Base-by-base conservation (phyloP, 2,329 filamentous ascomycete species). In the Nemania diffusa region DNA sequence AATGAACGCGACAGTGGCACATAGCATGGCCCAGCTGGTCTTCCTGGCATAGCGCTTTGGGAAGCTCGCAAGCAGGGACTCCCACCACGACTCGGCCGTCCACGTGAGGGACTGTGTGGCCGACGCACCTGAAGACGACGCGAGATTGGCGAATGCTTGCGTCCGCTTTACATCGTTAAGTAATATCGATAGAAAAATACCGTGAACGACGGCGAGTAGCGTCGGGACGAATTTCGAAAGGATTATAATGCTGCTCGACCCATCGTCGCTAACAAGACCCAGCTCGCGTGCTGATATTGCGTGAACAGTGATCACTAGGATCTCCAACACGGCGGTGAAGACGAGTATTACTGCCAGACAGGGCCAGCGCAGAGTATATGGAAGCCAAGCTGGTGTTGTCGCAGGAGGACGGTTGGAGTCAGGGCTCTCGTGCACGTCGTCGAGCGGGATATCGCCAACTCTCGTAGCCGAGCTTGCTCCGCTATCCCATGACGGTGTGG, bases 151-250 rank as follows among this genome's bases (percentile, higher is more conserved):
- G 29, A 69, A 69, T 40, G 66, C 20, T 24, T 71, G 57, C 11
- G 69, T 71, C 20, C 67, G 66, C 32, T 63, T 65, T 24, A 71
- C 57, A 37, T 71, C 69, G 32, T 71, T 62, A 1, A 71, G 62
- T 1, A 69, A 40, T 51, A 71, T 69, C 15, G 66, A 65, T 59
- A 64, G 53, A n/a, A 69, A 40, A 34, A 71, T 62, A 24, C 65
- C 67, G 17, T 69, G 57, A 22, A 65, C 55, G 20, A 71, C 69
- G 26, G 67, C 69, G 7, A 71, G 56, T 17, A 63, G 48, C 9
- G 69, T 71, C 26, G 67, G 69, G n/a, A 69, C 51, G 17, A 69
- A 69, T 46, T 56, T 69, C 6, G 69, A 71, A 44, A 53, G 42
- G n/a, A 71, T 51, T 2, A 65, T 50, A 26, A 66, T 65, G 8